Conservation (phyloP, 306 rosid species). For the Hippophae rhamnoides region DNA sequence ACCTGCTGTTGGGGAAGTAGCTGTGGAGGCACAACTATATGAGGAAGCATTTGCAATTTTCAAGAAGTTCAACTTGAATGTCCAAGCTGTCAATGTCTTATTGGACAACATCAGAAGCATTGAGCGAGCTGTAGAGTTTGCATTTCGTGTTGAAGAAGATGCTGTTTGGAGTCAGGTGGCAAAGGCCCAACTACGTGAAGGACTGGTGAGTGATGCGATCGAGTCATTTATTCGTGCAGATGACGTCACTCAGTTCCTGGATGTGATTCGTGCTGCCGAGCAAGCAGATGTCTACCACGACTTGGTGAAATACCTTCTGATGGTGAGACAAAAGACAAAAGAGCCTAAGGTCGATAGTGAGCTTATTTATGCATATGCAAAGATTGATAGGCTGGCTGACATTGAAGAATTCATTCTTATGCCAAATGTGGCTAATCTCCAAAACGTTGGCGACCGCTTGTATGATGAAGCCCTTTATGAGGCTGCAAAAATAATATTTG, state of each 20-base stretch:
- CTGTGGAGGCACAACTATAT: conserved; percentile 82
- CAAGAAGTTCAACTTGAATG: conserved; percentile 97
- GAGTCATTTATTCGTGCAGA: conserved; percentile 97
- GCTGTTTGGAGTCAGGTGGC: conserved; percentile 99
- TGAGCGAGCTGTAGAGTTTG: conserved; percentile 96
- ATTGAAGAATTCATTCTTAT: conserved; percentile 94
- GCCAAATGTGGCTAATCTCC: conserved; percentile 99
- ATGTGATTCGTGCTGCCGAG: conserved; percentile 84
- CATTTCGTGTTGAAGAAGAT: conserved; percentile 97
- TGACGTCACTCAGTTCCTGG: conserved; percentile 88
- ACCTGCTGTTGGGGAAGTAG: conserved; percentile 96
- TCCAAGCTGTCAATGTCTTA: conserved; percentile 92
- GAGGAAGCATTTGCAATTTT: conserved; percentile 95
- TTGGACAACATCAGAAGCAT: conserved; percentile 78
- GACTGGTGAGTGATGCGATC: conserved; percentile 94
- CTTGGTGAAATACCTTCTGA: conserved; percentile 86
- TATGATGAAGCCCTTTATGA: conserved; percentile 90
- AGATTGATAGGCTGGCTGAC: conserved; percentile 90
- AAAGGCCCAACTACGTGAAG: conserved; percentile 95
- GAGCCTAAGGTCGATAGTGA: conserved; percentile 99
- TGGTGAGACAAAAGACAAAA: conserved; percentile 91
- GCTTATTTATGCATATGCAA: conserved; percentile 96
- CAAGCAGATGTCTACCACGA: conserved; percentile 76
- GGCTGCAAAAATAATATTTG: conserved; percentile 92
- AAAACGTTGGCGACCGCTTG: conserved; percentile 87